These are phyloP conservation scores for Epichloe glyceriae DNA, from an alignment of 2,329 filamentous ascomycete genomes.

Conservation along the genomic window DNA sequence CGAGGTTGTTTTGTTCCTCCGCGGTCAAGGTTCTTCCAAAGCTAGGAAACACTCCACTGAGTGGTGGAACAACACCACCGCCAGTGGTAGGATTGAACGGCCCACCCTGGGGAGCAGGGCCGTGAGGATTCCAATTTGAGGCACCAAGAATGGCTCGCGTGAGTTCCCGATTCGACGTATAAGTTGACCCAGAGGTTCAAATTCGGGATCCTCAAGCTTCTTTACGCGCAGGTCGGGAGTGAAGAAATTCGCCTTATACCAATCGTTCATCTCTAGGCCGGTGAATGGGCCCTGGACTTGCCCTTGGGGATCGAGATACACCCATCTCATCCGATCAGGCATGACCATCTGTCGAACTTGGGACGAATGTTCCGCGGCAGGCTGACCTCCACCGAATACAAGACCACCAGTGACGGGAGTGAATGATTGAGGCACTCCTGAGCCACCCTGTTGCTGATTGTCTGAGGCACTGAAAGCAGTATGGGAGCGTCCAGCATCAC, in stretches of 20 bases:
- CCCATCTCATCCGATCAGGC: conserved; percentile 98
- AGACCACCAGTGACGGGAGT: conserved; percentile 22
- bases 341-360: conserved; percentile 91
- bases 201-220: conserved; percentile 85
- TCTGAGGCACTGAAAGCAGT: conserved; percentile 26
- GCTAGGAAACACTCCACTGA: conserved; percentile 86
- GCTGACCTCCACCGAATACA: conserved; percentile 23
- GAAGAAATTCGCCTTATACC: conserved; percentile 99
- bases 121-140: conserved; percentile 92
- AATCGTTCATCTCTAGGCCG: conserved; percentile 97
- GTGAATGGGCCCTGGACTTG: conserved; percentile 90
- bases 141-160: conserved; percentile 90
- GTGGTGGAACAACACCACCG: conserved; percentile 66
- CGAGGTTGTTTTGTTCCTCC: conserved; percentile 94
- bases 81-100: conserved; percentile 36
- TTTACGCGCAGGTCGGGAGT: conserved; percentile 88
- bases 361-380: conserved; percentile 41
- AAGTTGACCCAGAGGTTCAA: conserved; percentile 87
- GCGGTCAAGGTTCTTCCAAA: conserved; percentile 94
- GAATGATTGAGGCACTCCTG: conserved; percentile 23
- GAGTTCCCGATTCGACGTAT: conserved; percentile 96
- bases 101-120: conserved; percentile 45
- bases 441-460: conserved; percentile 19
- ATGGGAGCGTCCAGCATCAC: conserved; percentile 20
- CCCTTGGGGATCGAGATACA: conserved; percentile 89